phyloP scores from a whole-genome alignment of 208 protist genomes.

The Leishmania arabica region DNA sequence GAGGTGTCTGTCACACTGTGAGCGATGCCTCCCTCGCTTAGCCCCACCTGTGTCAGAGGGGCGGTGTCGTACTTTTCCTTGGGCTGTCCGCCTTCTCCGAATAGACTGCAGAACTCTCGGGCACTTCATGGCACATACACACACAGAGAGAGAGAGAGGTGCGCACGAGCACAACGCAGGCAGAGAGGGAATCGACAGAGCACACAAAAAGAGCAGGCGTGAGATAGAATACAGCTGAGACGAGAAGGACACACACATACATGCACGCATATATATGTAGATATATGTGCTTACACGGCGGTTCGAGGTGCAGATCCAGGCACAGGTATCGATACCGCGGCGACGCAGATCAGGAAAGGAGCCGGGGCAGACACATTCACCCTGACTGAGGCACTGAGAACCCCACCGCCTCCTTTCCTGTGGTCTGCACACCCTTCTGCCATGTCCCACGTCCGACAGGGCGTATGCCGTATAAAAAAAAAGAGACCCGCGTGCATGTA shows the following conservation, averaged over 20 bases:
- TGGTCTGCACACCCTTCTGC: background rate
- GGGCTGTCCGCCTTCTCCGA: background rate
- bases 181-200: background rate
- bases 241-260: background rate
- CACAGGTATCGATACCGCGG: background rate
- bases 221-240: background rate
- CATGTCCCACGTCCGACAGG: background rate
- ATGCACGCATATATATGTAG: too few relatives aligned
- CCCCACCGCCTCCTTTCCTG: background rate
- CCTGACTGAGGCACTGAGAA: background rate
- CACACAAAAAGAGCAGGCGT: background rate
- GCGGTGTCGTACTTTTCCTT: background rate
- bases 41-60: background rate
- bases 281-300: background rate
- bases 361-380: background rate
- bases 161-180: background rate
- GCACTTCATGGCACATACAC: background rate
- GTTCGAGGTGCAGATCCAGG: too few relatives aligned
- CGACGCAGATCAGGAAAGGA: background rate
- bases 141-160: background rate
- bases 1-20: background rate
- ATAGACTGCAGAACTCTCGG: background rate
- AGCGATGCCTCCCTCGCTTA: background rate
- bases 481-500: background rate
- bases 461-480: background rate